Percentiles rank a stretch among this genome's conserved stretches.
These are phyloP conservation scores for Salix caprea DNA, from an alignment of 345 rosid species.

Conservation along the genomic window DNA sequence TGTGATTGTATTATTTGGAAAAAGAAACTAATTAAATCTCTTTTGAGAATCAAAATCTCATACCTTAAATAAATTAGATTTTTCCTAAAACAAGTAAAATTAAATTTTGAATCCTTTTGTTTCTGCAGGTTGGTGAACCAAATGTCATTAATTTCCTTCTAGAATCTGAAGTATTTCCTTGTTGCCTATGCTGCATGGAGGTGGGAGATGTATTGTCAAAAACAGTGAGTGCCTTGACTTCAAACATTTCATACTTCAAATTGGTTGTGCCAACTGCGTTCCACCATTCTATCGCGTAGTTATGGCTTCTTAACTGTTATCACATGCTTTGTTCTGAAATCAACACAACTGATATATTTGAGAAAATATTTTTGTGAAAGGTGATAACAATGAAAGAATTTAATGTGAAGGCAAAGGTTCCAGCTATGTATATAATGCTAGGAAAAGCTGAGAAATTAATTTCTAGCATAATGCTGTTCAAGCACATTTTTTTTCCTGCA, in stretches of 20 bases:
- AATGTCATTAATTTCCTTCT: slow-evolving; percentile 42
- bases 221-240: slow-evolving; percentile 38
- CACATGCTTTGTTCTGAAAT: background rate
- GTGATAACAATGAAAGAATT: background rate
- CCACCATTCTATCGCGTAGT: background rate
- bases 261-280: background rate
- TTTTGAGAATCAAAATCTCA: background rate
- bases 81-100: background rate
- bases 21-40: background rate
- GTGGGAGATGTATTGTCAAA: slow-evolving; percentile 40
- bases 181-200: slow-evolving; percentile 46
- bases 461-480: background rate
- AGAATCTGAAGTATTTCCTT: slow-evolving; percentile 36
- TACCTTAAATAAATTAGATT: background rate
- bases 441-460: background rate
- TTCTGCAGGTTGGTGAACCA: slow-evolving; percentile 41
- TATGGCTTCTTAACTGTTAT: background rate
- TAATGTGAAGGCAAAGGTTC: background rate
- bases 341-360: background rate
- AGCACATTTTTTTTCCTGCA: background rate
- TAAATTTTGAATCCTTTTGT: background rate
- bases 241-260: background rate
- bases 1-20: background rate
- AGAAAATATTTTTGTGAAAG: background rate
- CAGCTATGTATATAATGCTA: background rate